Percentiles rank a stretch among this genome's conserved stretches.
Evolutionary conservation across 2,329 filamentous ascomycete genomes (phyloP).

Genomic region (Fusarium pseudograminearum): DNA sequence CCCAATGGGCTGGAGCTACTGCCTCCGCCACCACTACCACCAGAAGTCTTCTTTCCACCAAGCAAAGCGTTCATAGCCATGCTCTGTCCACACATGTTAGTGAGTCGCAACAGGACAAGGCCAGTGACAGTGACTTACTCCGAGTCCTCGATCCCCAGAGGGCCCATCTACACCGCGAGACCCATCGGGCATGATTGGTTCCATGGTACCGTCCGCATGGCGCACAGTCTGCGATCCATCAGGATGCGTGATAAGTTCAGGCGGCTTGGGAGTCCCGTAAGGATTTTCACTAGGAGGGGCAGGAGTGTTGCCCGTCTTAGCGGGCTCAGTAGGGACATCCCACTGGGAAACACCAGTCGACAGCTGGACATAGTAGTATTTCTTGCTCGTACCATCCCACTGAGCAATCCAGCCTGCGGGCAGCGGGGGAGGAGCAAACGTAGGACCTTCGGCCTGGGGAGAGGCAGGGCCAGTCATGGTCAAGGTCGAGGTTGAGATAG

Average conservation of each 20-base stretch:
- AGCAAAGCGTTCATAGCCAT: slow-evolving; percentile 72
- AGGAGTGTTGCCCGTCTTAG: slow-evolving; percentile 71
- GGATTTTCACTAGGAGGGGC: slow-evolving; percentile 69
- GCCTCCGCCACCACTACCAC: slow-evolving; percentile 47
- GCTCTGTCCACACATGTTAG: slow-evolving; percentile 51
- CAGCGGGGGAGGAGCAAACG: slow-evolving; percentile 69
- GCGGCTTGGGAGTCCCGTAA: slow-evolving; percentile 67
- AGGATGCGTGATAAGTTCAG: slow-evolving; percentile 70
- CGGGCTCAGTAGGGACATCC: slow-evolving; percentile 76
- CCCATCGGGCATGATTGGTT: slow-evolving; percentile 67
- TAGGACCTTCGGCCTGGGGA: slow-evolving; percentile 69
- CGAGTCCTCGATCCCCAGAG: slow-evolving; percentile 71
- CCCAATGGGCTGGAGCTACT: slow-evolving; percentile 54
- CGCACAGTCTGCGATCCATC: slow-evolving; percentile 72
- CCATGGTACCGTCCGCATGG: slow-evolving; percentile 70
- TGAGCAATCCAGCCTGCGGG: slow-evolving; percentile 77
- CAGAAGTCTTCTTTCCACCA: slow-evolving; percentile 57
- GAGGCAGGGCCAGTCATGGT: slow-evolving; percentile 69
- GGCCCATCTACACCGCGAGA: slow-evolving; percentile 64
- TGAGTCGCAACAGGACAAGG: slow-evolving; percentile 14
- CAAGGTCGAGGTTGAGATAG: slow-evolving; percentile 21
- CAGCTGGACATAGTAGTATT: slow-evolving; percentile 79
- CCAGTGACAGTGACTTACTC: slow-evolving; percentile 63
- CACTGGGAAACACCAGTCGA: slow-evolving; percentile 79
- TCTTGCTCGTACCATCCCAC: slow-evolving; percentile 73